Evolutionary conservation across 1,139 yeast genomes (phyloP).

Genomic region (Hyphopichia fennica): DNA sequence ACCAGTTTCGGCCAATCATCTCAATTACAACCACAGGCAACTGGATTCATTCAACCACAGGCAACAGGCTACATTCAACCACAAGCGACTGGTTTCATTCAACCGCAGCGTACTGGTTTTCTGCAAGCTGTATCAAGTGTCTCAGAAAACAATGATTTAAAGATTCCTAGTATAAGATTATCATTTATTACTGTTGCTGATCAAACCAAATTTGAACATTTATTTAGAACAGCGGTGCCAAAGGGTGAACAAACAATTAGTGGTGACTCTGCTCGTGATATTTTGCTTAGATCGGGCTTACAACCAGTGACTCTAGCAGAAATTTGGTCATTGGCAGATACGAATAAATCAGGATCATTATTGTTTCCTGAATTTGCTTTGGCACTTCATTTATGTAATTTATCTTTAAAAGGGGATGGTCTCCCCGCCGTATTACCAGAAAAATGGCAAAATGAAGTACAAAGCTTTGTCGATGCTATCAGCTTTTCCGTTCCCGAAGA

Average conservation of each 20-base stretch:
- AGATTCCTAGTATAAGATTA: conserved; percentile 67
- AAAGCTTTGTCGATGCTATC: conserved; percentile 84
- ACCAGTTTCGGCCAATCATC: conserved; percentile 13
- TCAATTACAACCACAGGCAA: conserved; percentile 25
- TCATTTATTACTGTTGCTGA: conserved; percentile 84
- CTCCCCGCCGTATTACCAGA: conserved; percentile 74
- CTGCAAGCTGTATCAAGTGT: conserved; percentile 21
- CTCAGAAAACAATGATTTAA: conserved; percentile 38
- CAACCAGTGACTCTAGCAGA: conserved; percentile 76
- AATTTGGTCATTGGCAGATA: conserved; percentile 89
- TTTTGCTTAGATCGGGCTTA: conserved; percentile 78
- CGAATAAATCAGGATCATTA: conserved; percentile 79
- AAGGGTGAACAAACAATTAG: conserved; percentile 72
- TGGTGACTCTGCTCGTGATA: conserved; percentile 77
- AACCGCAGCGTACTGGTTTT: conserved; percentile 41
- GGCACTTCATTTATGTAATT: conserved; percentile 84
- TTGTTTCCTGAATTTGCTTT: conserved; percentile 94
- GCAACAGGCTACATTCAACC: conserved; percentile 37
- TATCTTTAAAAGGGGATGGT: conserved; percentile 73
- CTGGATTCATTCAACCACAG: conserved; percentile 37
- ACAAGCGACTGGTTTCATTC: conserved; percentile 35
- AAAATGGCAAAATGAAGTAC: conserved; percentile 77
- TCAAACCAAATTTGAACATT: conserved; percentile 79
- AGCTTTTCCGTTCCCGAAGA: conserved; percentile 75
- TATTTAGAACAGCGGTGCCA: conserved; percentile 78